phyloP scores from a whole-genome alignment of 1,284 basidiomycete genomes.

The Meripilus lineatus region DNA sequence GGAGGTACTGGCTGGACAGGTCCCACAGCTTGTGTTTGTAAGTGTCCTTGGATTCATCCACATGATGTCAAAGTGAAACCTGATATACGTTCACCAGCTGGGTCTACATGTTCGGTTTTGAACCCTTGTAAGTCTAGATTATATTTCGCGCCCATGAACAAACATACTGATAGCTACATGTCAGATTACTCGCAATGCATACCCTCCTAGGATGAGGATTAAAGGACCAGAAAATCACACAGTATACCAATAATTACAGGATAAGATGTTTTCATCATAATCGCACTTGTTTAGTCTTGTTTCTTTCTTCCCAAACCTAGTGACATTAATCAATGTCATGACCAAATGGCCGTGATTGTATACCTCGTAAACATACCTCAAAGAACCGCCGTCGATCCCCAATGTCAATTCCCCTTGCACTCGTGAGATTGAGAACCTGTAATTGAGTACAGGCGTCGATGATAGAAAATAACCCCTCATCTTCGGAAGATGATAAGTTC shows the following conservation, averaged over 20 bases:
- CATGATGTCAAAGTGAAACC: background rate
- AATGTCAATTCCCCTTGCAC: slow-evolving; percentile 58
- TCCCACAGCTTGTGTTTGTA: slow-evolving; percentile 12
- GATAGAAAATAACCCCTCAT: slow-evolving; percentile 48
- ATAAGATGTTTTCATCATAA: too few species aligned
- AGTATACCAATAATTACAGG: background rate
- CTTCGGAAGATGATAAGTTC: slow-evolving; percentile 28
- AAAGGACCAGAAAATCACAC: background rate
- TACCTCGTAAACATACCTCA: slow-evolving; percentile 51
- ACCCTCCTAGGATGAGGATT: slow-evolving; percentile 7
- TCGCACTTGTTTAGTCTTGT: slow-evolving; percentile 14
- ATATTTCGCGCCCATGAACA: background rate
- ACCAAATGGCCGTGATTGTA: background rate
- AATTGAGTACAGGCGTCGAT: slow-evolving; percentile 53
- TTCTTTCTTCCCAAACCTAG: slow-evolving; percentile 45
- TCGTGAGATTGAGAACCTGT: slow-evolving; percentile 53
- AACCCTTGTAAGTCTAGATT: slow-evolving; percentile 14
- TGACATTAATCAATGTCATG: background rate
- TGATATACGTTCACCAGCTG: slow-evolving; percentile 5
- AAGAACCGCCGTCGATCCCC: slow-evolving; percentile 62
- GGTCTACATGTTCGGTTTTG: slow-evolving; percentile 7
- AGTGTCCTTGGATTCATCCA: background rate
- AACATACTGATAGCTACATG: slow-evolving; percentile 3
- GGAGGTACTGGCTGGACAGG: slow-evolving; percentile 12
- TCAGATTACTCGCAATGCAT: slow-evolving; percentile 14